A percentile compares a stretch with the other conserved stretches of the same genome.
phyloP scores from a whole-genome alignment of 306 rosid genomes.

The Vigna reflexopilosa region DNA sequence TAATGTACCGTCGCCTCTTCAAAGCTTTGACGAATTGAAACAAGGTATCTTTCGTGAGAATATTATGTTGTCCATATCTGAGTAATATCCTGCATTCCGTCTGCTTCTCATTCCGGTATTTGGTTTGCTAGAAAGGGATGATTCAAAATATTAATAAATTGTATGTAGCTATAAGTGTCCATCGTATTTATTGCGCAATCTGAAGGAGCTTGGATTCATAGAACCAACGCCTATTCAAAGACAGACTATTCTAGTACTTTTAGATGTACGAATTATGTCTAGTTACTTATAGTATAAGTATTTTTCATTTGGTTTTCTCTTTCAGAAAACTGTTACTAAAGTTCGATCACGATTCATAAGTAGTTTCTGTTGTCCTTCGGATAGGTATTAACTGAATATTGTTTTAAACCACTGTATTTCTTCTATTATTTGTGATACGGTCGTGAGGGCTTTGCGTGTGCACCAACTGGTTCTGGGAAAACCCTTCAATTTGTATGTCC shows the following conservation, averaged over 20 bases:
- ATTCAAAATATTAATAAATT: constrained; percentile 45
- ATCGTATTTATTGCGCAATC: constrained; percentile 23
- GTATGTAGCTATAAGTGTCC: constrained; percentile 68
- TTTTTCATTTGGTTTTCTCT: neutral
- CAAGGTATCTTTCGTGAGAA: constrained; percentile 60
- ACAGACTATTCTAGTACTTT: constrained; percentile 95
- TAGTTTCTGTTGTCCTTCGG: neutral
- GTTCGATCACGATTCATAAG: constrained; percentile 24
- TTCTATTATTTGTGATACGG: constrained; percentile 51
- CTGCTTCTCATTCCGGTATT: too few species aligned
- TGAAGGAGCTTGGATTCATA: too few species aligned
- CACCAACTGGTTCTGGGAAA: constrained; percentile 99
- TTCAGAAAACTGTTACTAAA: neutral
- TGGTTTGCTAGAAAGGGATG: neutral
- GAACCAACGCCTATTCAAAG: constrained; percentile 95
- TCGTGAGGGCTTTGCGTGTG: constrained; percentile 97
- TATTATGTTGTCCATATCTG: neutral
- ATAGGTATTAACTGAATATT: constrained; percentile 12
- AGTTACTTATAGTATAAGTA: too few species aligned
- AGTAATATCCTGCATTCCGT: neutral
- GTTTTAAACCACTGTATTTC: neutral
- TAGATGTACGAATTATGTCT: constrained; percentile 62
- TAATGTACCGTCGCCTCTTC: constrained; percentile 81
- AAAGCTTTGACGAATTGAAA: constrained; percentile 73
- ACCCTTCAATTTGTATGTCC: constrained; percentile 92